Evolutionary conservation across 345 rosid genomes (phyloP), one percentile per base, ranked within the genome.

Genomic region (Anastatica hierochuntica): DNA sequence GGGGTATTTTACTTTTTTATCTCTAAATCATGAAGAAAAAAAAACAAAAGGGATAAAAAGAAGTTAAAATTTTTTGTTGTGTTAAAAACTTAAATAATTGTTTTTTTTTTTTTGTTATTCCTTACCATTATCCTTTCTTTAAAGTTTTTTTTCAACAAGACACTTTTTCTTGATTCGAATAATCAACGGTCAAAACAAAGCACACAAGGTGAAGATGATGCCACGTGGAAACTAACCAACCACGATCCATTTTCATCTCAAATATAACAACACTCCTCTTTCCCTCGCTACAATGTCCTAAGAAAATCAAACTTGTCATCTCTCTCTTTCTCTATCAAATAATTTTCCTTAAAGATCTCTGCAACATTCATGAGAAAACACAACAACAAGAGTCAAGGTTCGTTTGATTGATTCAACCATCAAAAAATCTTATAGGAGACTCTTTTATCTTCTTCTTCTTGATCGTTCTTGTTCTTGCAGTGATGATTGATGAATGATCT

Each of bases 141-240:
- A n/a, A n/a, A n/a, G n/a, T n/a, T n/a, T n/a, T n/a, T n/a, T n/a
- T n/a, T n/a, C n/a, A n/a, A n/a, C n/a, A n/a, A n/a, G n/a, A n/a
- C n/a, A n/a, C n/a, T n/a, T n/a, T n/a, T n/a, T n/a, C n/a, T n/a
- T n/a, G n/a, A n/a, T n/a, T n/a, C n/a, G n/a, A 59, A 38, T 26
- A 6, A 58, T 61, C 60, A 64, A 55, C 43, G 56, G 69, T 64
- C 36, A 47, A 58, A 48, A 38, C 2, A 10, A 55, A 40, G 1
- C 27, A 47, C 42, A n/a, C 2, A 55, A 23, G 70, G 64, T 43
- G 58, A 50, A 0, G 16, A 13, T 43, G 42, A 10, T 8, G 59
- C 43, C 59, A 66, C 70, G 70, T 66, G 63, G 63, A 56, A 1
- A 38, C 21, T 43, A 43, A 41, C 17, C 11, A 11, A 64, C 63